Percentiles rank a stretch among this genome's conserved stretches.
These are phyloP conservation scores for Cryptosporidium viatorum DNA, from an alignment of 169 alveolate species.

Conservation along the genomic window DNA sequence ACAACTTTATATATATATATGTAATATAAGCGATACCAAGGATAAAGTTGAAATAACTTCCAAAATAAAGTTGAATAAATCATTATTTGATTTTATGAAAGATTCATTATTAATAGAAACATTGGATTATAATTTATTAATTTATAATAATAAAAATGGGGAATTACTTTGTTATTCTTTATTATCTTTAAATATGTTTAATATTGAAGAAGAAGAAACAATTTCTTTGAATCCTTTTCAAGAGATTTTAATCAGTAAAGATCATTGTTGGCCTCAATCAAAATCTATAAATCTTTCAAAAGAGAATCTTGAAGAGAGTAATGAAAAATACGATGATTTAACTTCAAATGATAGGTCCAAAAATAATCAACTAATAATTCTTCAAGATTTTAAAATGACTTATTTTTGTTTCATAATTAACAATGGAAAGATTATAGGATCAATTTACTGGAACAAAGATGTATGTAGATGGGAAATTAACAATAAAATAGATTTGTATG, in stretches of 20 bases:
- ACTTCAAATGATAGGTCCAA: background rate
- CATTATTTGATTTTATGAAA: background rate
- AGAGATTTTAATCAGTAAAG: background rate
- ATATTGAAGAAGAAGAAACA: background rate
- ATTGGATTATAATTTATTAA: slow-evolving; percentile 29
- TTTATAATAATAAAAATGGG: background rate
- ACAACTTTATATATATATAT: slow-evolving; percentile 35
- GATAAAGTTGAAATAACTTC: background rate
- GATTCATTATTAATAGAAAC: background rate
- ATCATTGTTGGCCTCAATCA: background rate
- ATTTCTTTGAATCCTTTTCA: slow-evolving; percentile 39
- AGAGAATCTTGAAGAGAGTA: background rate
- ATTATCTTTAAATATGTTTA: slow-evolving; percentile 31
- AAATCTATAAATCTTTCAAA: background rate
- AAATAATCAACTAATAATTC: background rate
- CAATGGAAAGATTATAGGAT: background rate
- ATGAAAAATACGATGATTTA: background rate
- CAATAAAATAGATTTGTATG: background rate
- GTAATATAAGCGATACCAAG: background rate
- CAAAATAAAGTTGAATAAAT: slow-evolving; percentile 11
- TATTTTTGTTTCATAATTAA: slow-evolving; percentile 3
- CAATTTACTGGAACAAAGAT: slow-evolving; percentile 40
- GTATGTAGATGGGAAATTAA: slow-evolving; percentile 56
- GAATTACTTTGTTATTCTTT: slow-evolving; percentile 29
- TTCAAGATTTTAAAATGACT: slow-evolving; percentile 28